Base-by-base conservation (phyloP, 1,284 basidiomycete genomes). In the Cutaneotrichosporon spelunceum region DNA sequence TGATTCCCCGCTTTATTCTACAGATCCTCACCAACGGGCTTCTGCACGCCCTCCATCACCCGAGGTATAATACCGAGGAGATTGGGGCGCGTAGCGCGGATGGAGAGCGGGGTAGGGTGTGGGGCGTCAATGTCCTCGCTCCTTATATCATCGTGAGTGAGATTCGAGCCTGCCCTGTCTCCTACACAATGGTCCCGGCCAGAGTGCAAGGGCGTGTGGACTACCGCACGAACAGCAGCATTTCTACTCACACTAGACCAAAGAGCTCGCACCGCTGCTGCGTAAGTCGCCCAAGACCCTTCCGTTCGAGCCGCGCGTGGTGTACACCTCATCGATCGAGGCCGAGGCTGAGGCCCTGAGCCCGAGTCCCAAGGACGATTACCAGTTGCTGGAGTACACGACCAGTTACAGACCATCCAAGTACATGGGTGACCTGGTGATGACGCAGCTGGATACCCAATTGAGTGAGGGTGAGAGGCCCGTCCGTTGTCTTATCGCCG, bases 111-210 rank as follows among this genome's bases (percentile, higher is more conserved):
- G 92, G 92, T 0, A 86, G 83, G 81, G 84, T 88, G 9, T 95
- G 90, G 89, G 89, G 93, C 70, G 87, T 86, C 59, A 94, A 94
- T 69, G 82, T 92, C 24, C 89, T 94, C 59, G 87, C 88, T 0
- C 89, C 91, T 70, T 94, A 89, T 72, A 82, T 85, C 42, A 78
- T 95, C 69, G 91, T 93, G 68, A 64, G 89, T 82, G 26, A 24
- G 11, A 19, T 54, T 4, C 7, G n/a, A n/a, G 19, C 19, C 19
- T 7, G 9, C 19, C 39, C 19, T n/a, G 19, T 42, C 19, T 9
- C 19, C 19, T 19, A 19, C 39, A 19, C 39, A n/a, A 42, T 42
- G 19, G 39, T 3, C 39, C 30, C 19, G 19, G 36, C 19, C 39
- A n/a, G 39, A n/a, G 39, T 19, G 19, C 39, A 19, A 42, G 39